A percentile compares a stretch with the other conserved stretches of the same genome.
These are phyloP conservation scores for Rubroboletus satanas DNA, from an alignment of 768 basidiomycete genomes.

Conservation along the genomic window DNA sequence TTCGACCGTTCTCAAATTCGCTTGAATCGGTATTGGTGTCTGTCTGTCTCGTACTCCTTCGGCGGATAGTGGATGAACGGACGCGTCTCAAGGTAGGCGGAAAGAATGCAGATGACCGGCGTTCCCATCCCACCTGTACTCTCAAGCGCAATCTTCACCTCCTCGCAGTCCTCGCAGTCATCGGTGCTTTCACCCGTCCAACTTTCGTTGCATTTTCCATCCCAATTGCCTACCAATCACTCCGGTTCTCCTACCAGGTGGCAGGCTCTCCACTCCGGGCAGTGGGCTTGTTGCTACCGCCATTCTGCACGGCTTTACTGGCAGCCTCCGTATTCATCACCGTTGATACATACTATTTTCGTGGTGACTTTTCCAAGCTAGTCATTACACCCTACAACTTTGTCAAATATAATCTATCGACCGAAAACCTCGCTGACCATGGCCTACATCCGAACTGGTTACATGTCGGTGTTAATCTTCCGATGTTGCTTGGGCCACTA, in stretches of 20 bases:
- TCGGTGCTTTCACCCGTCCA: slow-evolving; percentile 34
- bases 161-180: slow-evolving; percentile 25
- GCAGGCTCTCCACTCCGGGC: slow-evolving; percentile 9
- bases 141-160: slow-evolving; percentile 20
- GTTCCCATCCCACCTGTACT: background rate
- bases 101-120: background rate
- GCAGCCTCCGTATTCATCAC: slow-evolving; percentile 18
- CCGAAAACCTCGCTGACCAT: slow-evolving; percentile 36
- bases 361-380: slow-evolving; percentile 12
- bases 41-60: slow-evolving; percentile 27
- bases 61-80: slow-evolving; percentile 11
- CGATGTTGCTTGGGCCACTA: slow-evolving; percentile 37
- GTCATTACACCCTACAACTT: slow-evolving; percentile 38
- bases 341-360: slow-evolving; percentile 35
- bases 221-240: slow-evolving; percentile 29
- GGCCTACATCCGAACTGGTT: slow-evolving; percentile 41
- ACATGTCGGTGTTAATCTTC: slow-evolving; percentile 37
- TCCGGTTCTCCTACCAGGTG: slow-evolving; percentile 12
- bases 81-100: background rate
- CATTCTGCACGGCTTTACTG: slow-evolving; percentile 20
- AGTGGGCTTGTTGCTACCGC: slow-evolving; percentile 12
- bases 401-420: slow-evolving; percentile 35
- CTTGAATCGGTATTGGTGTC: slow-evolving; percentile 33
- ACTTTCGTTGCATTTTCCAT: slow-evolving; percentile 35
- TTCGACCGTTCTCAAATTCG: slow-evolving; percentile 40